These are phyloP conservation scores for Macadamia tetraphylla DNA, from an alignment of 164 flowering plant genomes.

Conservation along the genomic window DNA sequence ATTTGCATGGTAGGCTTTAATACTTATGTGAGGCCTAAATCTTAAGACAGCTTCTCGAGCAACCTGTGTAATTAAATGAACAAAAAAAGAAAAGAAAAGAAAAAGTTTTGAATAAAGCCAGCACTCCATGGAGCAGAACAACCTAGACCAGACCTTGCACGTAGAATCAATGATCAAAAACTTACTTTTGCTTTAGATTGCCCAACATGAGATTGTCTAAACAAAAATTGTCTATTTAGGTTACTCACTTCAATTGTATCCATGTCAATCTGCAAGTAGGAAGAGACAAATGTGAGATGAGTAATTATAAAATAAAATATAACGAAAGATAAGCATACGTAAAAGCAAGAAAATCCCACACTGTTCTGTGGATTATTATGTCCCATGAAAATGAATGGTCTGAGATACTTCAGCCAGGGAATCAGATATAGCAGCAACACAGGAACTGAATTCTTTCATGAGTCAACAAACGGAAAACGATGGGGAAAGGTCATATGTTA, in stretches of 20 bases:
- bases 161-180: constrained; percentile 2
- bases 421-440: too few relatives aligned
- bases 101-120: too few relatives aligned
- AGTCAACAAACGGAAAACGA: too few relatives aligned
- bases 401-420: too few relatives aligned
- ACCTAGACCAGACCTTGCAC: neutral
- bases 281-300: constrained; percentile 2
- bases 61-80: constrained; percentile 44
- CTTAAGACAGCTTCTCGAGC: constrained; percentile 92
- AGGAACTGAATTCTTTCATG: too few relatives aligned
- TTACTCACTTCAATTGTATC: constrained; percentile 99
- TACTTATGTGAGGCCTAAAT: constrained; percentile 77
- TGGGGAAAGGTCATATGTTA: too few relatives aligned
- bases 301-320: neutral
- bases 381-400: too few relatives aligned
- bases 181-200: constrained; percentile 91
- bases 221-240: constrained; percentile 90
- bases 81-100: neutral
- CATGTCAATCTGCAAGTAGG: constrained; percentile 82
- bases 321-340: neutral
- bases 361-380: too few relatives aligned
- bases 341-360: neutral
- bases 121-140: too few relatives aligned
- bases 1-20: constrained; percentile 90
- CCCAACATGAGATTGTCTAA: constrained; percentile 84